Conservation (phyloP, 495 filamentous ascomycete species). For the Penicillium crystallinum region DNA sequence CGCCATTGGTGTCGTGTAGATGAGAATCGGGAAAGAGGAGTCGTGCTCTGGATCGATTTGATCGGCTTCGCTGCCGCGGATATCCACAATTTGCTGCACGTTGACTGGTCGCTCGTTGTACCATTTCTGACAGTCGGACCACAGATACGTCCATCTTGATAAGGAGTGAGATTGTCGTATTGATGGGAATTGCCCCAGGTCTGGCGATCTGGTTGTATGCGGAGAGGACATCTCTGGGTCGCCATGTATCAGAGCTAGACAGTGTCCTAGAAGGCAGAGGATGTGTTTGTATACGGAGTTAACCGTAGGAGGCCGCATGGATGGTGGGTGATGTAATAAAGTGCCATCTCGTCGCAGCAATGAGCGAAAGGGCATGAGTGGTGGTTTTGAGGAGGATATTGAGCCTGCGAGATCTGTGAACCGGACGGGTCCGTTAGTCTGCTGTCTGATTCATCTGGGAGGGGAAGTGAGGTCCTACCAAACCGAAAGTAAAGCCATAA, state of each 20-base stretch:
- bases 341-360: constrained; percentile 22
- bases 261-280: constrained; percentile 19
- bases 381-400: constrained; percentile 8
- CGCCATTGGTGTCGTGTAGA: constrained; percentile 27
- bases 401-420: constrained; percentile 18
- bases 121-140: constrained; percentile 27
- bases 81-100: constrained; percentile 22
- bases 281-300: constrained; percentile 16
- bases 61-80: constrained; percentile 23
- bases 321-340: constrained; percentile 2
- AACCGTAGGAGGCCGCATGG: constrained; percentile 2
- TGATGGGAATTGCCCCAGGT: constrained; percentile 16
- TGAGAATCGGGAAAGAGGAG: constrained; percentile 24
- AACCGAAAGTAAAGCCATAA: constrained; percentile 23
- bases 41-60: constrained; percentile 22
- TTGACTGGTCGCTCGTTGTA: constrained; percentile 24
- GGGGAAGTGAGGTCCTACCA: constrained; percentile 1
- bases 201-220: constrained; percentile 5
- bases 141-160: constrained; percentile 25
- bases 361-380: constrained; percentile 16
- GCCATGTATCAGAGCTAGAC: constrained; percentile 18
- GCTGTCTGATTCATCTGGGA: background rate
- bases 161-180: constrained; percentile 23
- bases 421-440: background rate
- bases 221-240: constrained; percentile 11